Evolutionary conservation across 306 rosid species (phyloP), one percentile per base, ranked within the genome.

Genomic region (Styphnolobium japonicum): DNA sequence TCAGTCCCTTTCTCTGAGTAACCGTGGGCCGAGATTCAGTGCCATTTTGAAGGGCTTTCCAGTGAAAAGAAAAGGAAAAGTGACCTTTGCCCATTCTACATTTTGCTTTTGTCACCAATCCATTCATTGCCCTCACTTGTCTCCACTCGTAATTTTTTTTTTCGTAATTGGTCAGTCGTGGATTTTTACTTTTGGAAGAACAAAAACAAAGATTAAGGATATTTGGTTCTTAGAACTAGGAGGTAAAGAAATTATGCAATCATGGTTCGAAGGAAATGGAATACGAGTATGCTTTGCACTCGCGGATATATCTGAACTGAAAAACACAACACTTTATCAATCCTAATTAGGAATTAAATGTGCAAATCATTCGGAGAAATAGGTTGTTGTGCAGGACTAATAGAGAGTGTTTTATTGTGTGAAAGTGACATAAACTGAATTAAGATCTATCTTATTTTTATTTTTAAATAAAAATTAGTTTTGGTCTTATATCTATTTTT

Each of bases 81-180:
- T 58, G 4, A 7, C 43, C 33, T 67, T 77, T 77, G 48, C 58
- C 21, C 63, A 65, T 64, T 77, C 81, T 65, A 34, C 23, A 23
- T 77, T 51, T n/a, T 0, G 9, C 74, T 64, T 19, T 61, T 58
- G 14, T 75, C 79, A 16, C 31, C 55, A 4, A 10, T 22, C 55
- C 10, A n/a, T 10, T 33, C 39, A 3, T 36, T 63, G 15, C 25
- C 48, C 48, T 34, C 69, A 34, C 69, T 62, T 27, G 66, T 60
- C 66, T 25, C 73, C 37, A 21, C 42, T 43, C 56, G 40, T 66
- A 25, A 25, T 10, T 25, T 14, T 23, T 42, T 3, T 46, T 68
- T 68, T 25, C 58, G 6, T 45, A 25, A n/a, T n/a, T 68, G 46
- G 25, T 36, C 22, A 16, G 10, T n/a, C n/a, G 0, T 16, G 4